These are phyloP conservation scores for Tarenaya hassleriana DNA, from an alignment of 345 rosid species.

Conservation along the genomic window DNA sequence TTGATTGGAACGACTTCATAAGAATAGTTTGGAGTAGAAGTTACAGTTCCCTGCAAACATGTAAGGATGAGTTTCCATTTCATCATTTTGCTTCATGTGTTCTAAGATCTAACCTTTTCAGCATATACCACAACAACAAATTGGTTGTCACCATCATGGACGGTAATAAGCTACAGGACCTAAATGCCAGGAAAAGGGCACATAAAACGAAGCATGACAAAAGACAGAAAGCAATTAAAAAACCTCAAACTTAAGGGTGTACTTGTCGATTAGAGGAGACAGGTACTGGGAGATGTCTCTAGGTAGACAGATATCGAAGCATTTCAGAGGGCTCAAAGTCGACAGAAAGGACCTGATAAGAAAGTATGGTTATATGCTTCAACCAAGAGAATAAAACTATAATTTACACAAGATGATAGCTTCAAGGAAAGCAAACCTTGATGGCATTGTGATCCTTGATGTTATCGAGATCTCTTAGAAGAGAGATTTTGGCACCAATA, in stretches of 20 bases:
- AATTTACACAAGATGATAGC: constrained; percentile 4
- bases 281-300: constrained; percentile 62
- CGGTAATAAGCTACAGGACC: too few relatives aligned
- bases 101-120: constrained; percentile 10
- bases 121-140: constrained; percentile 5
- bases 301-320: constrained; percentile 84
- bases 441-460: constrained; percentile 69
- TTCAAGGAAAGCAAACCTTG: constrained; percentile 38
- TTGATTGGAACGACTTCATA: constrained; percentile 58
- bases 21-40: constrained; percentile 46
- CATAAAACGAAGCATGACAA: background rate
- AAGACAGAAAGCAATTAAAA: constrained; percentile 11
- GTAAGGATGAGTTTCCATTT: background rate
- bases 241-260: constrained; percentile 61
- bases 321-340: constrained; percentile 38
- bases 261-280: constrained; percentile 62
- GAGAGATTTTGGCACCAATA: constrained; percentile 41
- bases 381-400: constrained; percentile 4
- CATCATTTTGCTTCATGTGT: background rate
- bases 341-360: constrained; percentile 52
- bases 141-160: too few relatives aligned
- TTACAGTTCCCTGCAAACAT: constrained; percentile 56
- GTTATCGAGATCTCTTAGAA: constrained; percentile 68
- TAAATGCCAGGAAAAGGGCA: background rate
- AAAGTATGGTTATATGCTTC: background rate